These are phyloP conservation scores for Phytopythium aichiense DNA, from an alignment of 352 stramenopile species.

Conservation along the genomic window DNA sequence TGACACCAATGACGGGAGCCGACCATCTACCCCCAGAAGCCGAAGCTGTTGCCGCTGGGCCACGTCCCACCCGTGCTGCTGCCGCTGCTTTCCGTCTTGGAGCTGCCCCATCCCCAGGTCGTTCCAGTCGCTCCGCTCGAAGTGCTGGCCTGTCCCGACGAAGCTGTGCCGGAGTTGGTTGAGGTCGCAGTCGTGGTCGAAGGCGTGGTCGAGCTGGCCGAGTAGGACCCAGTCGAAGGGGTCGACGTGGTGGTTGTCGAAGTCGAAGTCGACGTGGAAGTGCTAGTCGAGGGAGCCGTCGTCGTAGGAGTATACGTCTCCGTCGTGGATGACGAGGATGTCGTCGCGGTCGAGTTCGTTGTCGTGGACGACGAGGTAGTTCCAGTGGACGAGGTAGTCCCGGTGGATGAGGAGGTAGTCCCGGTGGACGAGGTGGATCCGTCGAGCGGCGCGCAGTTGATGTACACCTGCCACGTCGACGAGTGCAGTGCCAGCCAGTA, in stretches of 20 bases:
- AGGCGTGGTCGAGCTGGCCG: constrained; percentile 8
- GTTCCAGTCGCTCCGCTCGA: background rate
- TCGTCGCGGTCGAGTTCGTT: background rate
- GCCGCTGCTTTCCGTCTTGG: constrained; percentile 5
- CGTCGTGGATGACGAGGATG: constrained; percentile 5
- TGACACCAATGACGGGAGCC: background rate
- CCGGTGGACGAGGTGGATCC: constrained; percentile 17
- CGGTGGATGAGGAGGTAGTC: constrained; percentile 9
- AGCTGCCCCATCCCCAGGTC: background rate
- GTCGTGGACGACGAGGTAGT: background rate
- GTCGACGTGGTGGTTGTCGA: constrained; percentile 12
- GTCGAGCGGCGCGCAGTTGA: constrained; percentile 29
- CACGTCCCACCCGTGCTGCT: background rate
- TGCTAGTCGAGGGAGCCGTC: background rate
- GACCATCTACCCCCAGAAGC: background rate
- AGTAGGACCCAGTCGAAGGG: background rate
- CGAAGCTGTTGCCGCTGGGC: background rate
- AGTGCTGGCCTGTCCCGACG: background rate
- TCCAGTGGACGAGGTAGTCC: constrained; percentile 4
- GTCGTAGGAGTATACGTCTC: constrained; percentile 5
- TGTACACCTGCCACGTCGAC: constrained; percentile 46
- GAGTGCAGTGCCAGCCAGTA: constrained; percentile 48
- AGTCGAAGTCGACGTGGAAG: constrained; percentile 7
- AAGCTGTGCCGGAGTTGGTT: background rate
- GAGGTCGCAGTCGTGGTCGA: constrained; percentile 1